phyloP scores from a whole-genome alignment of 2,329 filamentous ascomycete genomes.

The Colletotrichum salicis region DNA sequence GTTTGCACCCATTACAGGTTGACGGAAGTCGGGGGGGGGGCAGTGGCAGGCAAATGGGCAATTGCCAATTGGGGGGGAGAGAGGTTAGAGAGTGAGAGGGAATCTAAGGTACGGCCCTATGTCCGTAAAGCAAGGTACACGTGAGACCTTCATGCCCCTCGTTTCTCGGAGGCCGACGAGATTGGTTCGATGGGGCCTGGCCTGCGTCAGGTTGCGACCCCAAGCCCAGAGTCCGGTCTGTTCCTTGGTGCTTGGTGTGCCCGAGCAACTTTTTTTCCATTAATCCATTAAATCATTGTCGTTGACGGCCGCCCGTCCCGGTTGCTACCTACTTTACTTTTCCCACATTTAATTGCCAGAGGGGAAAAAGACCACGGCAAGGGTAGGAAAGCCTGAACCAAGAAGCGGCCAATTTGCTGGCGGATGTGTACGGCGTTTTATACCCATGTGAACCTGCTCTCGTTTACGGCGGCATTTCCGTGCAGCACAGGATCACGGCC shows the following conservation, averaged over 20 bases:
- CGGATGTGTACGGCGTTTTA: constrained; percentile 11
- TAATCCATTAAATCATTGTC: neutral
- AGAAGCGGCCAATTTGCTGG: constrained; percentile 7
- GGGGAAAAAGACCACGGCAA: neutral
- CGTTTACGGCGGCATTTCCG: constrained; percentile 13
- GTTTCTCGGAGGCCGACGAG: constrained; percentile 25
- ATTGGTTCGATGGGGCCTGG: constrained; percentile 28
- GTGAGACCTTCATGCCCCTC: constrained; percentile 33
- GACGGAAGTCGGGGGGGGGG: neutral
- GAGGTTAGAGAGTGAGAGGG: no score
- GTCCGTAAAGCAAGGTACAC: constrained; percentile 31
- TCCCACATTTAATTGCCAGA: neutral
- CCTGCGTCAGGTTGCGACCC: constrained; percentile 33
- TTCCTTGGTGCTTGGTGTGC: constrained; percentile 28
- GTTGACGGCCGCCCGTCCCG: constrained; percentile 19
- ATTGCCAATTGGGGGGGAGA: neutral
- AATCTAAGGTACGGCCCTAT: constrained; percentile 1
- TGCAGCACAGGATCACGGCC: neutral
- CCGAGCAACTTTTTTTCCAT: constrained; percentile 15
- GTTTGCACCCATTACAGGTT: constrained; percentile 4
- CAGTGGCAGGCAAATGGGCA: neutral
- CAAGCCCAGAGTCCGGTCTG: constrained; percentile 31
- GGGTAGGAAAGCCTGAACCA: neutral
- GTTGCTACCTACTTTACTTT: neutral
- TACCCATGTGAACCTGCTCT: constrained; percentile 21